Evolutionary conservation across 306 rosid genomes (phyloP).

Genomic region (Vigna reflexopilosa): DNA sequence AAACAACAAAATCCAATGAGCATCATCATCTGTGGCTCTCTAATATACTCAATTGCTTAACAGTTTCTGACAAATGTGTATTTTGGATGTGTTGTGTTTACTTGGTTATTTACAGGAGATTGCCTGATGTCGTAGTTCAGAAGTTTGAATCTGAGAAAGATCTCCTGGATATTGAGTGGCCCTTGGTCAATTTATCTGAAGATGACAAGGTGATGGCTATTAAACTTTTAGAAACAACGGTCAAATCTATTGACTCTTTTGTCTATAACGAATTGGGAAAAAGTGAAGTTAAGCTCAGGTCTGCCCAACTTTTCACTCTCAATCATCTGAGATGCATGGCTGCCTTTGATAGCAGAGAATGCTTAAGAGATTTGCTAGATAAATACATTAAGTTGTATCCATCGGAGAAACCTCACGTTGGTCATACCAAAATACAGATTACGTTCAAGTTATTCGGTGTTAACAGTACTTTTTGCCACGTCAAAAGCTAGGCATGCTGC

Average conservation of each 20-base stretch:
- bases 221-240: constrained; percentile 69
- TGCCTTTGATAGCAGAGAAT: constrained; percentile 66
- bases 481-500: too few relatives aligned
- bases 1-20: constrained; percentile 55
- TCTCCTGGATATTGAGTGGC: constrained; percentile 83
- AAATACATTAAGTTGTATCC: constrained; percentile 74
- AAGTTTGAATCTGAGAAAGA: constrained; percentile 89
- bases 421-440: too few relatives aligned
- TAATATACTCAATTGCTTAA: constrained; percentile 75
- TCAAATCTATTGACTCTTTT: constrained; percentile 56
- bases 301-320: constrained; percentile 75
- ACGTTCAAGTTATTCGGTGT: too few relatives aligned
- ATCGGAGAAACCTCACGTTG: too few relatives aligned
- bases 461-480: too few relatives aligned
- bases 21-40: constrained; percentile 57
- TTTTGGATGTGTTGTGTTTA: constrained; percentile 93
- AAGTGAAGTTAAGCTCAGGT: constrained; percentile 58
- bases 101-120: constrained; percentile 90
- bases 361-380: constrained; percentile 63
- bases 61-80: constrained; percentile 87
- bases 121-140: constrained; percentile 77
- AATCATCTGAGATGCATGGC: constrained; percentile 80
- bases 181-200: constrained; percentile 55
- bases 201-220: constrained; percentile 74
- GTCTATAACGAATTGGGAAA: constrained; percentile 59